Evolutionary conservation across 2,329 filamentous ascomycete species (phyloP), one percentile per base, ranked within the genome.

Genomic region (Microdochium trichocladiopsis): DNA sequence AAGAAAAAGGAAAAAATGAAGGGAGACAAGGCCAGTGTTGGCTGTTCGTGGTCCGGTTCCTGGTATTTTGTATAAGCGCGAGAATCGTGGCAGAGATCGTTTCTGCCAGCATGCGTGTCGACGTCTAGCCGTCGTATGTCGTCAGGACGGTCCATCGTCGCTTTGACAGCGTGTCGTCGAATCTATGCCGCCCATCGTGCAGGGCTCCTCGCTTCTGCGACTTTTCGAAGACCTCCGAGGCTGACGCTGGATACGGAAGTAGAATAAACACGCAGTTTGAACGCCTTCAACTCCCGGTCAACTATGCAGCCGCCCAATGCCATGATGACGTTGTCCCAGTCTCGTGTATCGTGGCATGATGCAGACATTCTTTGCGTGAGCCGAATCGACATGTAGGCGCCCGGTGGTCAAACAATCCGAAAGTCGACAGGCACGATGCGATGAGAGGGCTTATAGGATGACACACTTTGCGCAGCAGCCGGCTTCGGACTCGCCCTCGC

Each of bases 391-490:
- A 14, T 22, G 37, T 9, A 8, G 37, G 8, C 37, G 37, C 8
- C 37, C 28, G 8, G 8, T 31, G 28, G 28, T 14, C 8, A 31
- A 31, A 14, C 28, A 31, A 8, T 31, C 28, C 28, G 28, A n/a
- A n/a, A n/a, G n/a, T n/a, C n/a, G n/a, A n/a, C n/a, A n/a, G n/a
- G n/a, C n/a, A n/a, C n/a, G n/a, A n/a, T n/a, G n/a, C n/a, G n/a
- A n/a, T n/a, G n/a, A n/a, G n/a, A n/a, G n/a, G n/a, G 54, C 56
- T 83, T 83, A 94, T 91, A 96, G 95, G 67, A 96, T 80, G 68
- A 89, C 79, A 72, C 91, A 96, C 72, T 88, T 89, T 63, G 82
- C 77, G 74, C 91, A 95, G 80, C 92, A 96, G 60, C 90, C 88
- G 43, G 81, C 76, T 66, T 86, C 82, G 62, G 79, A 72, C 61